Evolutionary conservation across 148 eudicot species (phyloP).

Genomic region (Vaccinium corymbosum): DNA sequence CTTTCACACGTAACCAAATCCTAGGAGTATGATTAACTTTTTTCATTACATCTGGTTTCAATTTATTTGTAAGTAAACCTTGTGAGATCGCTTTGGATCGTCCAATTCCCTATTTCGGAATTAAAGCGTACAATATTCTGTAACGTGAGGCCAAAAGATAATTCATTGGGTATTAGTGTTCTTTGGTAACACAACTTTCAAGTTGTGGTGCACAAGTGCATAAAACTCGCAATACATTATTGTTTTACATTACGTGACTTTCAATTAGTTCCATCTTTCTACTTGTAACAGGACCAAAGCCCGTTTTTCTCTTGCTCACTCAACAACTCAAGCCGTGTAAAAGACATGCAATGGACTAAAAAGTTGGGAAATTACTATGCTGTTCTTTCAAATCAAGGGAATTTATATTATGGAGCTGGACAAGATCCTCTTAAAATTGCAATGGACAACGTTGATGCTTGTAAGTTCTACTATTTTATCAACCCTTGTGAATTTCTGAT

Average conservation of each 20-base stretch:
- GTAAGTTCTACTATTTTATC: conserved; percentile 33
- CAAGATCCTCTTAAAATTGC: conserved; percentile 38
- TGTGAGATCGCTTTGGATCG: too few relatives aligned
- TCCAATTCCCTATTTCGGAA: too few relatives aligned
- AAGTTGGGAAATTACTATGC: conserved; percentile 41
- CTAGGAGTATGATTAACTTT: too few relatives aligned
- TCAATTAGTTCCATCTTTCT: neutral
- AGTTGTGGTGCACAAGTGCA: neutral
- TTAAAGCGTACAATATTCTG: too few relatives aligned
- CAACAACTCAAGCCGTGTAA: conserved; percentile 48
- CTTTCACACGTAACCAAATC: too few relatives aligned
- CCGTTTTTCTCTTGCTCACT: conserved; percentile 55
- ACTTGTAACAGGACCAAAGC: conserved; percentile 44
- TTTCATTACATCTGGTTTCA: too few relatives aligned
- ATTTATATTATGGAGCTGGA: conserved; percentile 53
- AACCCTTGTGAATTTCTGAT: neutral
- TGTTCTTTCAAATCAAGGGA: conserved; percentile 54
- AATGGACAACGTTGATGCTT: conserved; percentile 80
- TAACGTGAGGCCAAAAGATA: too few relatives aligned
- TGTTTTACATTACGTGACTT: neutral
- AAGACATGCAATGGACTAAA: conserved; percentile 74
- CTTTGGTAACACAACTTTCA: neutral
- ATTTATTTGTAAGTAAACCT: too few relatives aligned
- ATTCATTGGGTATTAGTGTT: neutral
- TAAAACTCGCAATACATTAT: neutral